Conservation (phyloP, 768 basidiomycete species). For the Mycena indigotica region DNA sequence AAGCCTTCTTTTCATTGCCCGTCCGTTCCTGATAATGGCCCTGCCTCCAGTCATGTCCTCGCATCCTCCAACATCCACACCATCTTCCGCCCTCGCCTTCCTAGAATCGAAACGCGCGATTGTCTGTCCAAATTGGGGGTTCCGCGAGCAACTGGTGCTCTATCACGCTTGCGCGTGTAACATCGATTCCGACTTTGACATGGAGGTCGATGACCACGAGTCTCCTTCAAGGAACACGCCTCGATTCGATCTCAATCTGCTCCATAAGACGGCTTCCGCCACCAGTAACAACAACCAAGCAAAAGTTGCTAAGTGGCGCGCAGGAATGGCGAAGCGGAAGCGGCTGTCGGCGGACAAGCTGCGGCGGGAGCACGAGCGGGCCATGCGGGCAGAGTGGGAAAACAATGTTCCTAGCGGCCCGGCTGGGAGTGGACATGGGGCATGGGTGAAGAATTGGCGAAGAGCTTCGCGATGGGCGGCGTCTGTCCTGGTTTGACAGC, state of each 20-base stretch:
- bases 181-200: background rate
- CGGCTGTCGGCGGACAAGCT: background rate
- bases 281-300: background rate
- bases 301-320: conserved; percentile 1
- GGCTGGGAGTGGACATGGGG: background rate
- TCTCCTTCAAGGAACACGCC: too few species aligned
- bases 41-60: background rate
- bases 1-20: background rate
- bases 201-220: too few species aligned
- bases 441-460: background rate
- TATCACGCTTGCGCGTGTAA: conserved; percentile 7
- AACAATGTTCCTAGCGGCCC: too few species aligned
- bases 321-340: background rate
- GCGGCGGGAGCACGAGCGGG: background rate
- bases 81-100: conserved; percentile 1
- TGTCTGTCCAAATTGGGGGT: conserved; percentile 9
- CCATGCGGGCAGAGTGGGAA: background rate
- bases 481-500: background rate
- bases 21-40: background rate
- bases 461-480: background rate
- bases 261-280: too few species aligned
- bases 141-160: conserved; percentile 7
- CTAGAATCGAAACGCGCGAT: background rate
- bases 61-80: background rate
- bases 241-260: too few species aligned